phyloP scores from a whole-genome alignment of 2,329 filamentous ascomycete genomes.

The Epichloe elymi region DNA sequence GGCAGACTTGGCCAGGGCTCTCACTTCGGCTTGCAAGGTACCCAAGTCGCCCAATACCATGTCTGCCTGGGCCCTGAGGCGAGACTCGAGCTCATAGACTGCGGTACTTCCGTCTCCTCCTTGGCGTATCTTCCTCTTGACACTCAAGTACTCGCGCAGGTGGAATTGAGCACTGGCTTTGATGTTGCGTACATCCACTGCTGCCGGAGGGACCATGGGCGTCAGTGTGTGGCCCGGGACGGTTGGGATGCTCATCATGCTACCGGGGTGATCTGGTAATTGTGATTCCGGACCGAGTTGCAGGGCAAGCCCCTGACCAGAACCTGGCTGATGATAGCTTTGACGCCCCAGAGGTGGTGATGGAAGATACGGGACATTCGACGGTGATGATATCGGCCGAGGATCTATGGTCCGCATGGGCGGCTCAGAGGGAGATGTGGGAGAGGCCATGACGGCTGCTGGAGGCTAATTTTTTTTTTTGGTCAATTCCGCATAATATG shows the following conservation, averaged over 20 bases:
- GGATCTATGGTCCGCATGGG: constrained; percentile 16
- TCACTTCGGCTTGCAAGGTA: constrained; percentile 30
- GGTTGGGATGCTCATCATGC: constrained; percentile 10
- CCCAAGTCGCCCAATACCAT: constrained; percentile 32
- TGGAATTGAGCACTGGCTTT: constrained; percentile 23
- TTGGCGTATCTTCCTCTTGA: constrained; percentile 18
- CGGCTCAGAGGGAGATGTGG: constrained; percentile 6
- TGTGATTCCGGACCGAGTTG: constrained; percentile 11
- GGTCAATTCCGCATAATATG: too few relatives aligned
- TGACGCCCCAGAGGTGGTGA: constrained; percentile 5
- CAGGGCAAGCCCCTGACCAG: constrained; percentile 5
- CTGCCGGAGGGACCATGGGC: constrained; percentile 10
- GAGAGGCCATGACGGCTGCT: constrained; percentile 1
- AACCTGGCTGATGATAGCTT: not conserved
- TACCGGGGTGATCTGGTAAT: constrained; percentile 12
- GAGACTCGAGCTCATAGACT: constrained; percentile 27
- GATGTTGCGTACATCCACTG: constrained; percentile 16
- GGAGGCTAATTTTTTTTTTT: not conserved
- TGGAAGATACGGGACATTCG: constrained; percentile 7
- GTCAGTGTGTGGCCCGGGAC: constrained; percentile 9
- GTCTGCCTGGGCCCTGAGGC: constrained; percentile 28
- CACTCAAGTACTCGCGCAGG: constrained; percentile 22
- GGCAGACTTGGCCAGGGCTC: constrained; percentile 27
- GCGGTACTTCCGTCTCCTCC: constrained; percentile 15
- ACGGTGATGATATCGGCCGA: constrained; percentile 14